These are phyloP conservation scores for Dipteronia sinensis DNA, from an alignment of 345 rosid genomes.

Conservation along the genomic window DNA sequence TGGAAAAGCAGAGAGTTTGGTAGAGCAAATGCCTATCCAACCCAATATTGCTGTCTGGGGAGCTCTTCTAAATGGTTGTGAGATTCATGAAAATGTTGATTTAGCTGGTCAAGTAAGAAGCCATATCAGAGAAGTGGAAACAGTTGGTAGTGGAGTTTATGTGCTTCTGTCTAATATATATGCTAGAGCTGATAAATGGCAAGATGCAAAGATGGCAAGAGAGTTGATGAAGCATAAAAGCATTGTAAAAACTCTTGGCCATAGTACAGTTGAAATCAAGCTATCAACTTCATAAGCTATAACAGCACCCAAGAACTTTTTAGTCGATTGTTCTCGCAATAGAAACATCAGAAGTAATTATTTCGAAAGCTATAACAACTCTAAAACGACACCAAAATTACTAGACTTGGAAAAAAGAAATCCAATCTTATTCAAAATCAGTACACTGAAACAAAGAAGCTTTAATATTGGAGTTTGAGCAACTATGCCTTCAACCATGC, in stretches of 20 bases:
- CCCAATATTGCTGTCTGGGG: slow-evolving; percentile 49
- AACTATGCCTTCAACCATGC: neutral
- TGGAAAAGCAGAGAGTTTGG: slow-evolving; percentile 48
- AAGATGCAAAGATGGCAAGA: slow-evolving; percentile 41
- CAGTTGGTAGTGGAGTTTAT: slow-evolving; percentile 41
- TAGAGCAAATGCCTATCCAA: slow-evolving; percentile 39
- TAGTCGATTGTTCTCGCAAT: no score
- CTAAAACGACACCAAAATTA: neutral
- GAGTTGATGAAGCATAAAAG: slow-evolving; percentile 42
- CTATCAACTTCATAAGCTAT: neutral
- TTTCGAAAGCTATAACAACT: no score
- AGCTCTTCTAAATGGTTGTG: slow-evolving; percentile 43
- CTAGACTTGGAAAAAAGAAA: no score
- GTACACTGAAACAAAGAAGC: no score
- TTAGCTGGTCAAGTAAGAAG: slow-evolving; percentile 45
- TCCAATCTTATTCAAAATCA: neutral
- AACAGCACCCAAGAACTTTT: no score
- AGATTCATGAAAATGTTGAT: slow-evolving; percentile 45
- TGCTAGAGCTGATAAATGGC: slow-evolving; percentile 55
- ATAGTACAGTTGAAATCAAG: slow-evolving; percentile 43
- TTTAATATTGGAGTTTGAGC: neutral
- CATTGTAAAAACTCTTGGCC: slow-evolving; percentile 41
- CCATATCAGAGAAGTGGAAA: slow-evolving; percentile 36
- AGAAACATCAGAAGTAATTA: no score
- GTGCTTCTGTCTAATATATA: slow-evolving; percentile 52